Percentiles rank a stretch among this genome's conserved stretches.
Evolutionary conservation across 225 moss, liverwort and hornwort species (phyloP).

Genomic region (Anthoceros angustus): DNA sequence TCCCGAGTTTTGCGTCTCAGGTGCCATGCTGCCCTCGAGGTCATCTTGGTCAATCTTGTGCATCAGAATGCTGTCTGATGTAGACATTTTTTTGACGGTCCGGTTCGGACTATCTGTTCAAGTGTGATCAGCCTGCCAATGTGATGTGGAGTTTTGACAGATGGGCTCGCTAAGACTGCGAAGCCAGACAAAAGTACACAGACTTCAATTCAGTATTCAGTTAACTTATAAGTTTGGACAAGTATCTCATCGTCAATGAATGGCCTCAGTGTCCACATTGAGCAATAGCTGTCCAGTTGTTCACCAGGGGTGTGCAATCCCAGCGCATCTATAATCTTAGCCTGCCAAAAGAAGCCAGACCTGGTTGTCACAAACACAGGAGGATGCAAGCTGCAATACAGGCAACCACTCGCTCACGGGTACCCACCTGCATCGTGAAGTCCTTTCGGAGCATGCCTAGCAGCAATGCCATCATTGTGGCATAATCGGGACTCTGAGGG

Average conservation of each 20-base stretch:
- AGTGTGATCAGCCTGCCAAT: too few relatives aligned
- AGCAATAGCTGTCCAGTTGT: slow-evolving; percentile 46
- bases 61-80: too few relatives aligned
- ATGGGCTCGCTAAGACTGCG: too few relatives aligned
- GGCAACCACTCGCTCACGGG: background rate
- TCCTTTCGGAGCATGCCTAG: slow-evolving; percentile 56
- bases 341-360: slow-evolving; percentile 19
- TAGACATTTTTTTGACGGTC: too few relatives aligned
- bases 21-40: too few relatives aligned
- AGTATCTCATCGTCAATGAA: slow-evolving; percentile 51
- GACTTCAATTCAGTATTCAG: slow-evolving; percentile 11
- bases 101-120: too few relatives aligned
- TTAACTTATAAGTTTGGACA: slow-evolving; percentile 52
- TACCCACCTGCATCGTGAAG: slow-evolving; percentile 56
- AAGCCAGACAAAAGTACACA: too few relatives aligned
- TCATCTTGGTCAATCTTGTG: too few relatives aligned
- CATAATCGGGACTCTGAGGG: slow-evolving; percentile 30
- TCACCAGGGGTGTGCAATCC: slow-evolving; percentile 39
- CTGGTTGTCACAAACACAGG: background rate
- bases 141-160: too few relatives aligned
- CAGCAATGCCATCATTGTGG: slow-evolving; percentile 51
- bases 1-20: too few relatives aligned
- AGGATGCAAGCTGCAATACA: background rate
- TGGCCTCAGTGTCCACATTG: slow-evolving; percentile 71
- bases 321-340: slow-evolving; percentile 44